Conservation (phyloP, 352 stramenopile species). For the Pseudoperonospora humuli region DNA sequence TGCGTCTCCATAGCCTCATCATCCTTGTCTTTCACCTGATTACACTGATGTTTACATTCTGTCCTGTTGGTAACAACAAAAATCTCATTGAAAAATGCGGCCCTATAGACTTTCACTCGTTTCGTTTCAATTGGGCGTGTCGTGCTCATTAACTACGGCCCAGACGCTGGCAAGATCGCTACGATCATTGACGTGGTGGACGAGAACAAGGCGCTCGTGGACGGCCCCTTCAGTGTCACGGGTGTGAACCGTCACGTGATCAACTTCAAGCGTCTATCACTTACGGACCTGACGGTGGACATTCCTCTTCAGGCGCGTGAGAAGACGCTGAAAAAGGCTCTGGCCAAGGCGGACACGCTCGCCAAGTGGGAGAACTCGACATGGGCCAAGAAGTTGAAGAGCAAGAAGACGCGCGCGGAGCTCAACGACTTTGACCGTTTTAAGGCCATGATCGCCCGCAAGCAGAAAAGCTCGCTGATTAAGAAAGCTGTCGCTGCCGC, state of each 20-base stretch:
- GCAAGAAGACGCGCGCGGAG: constrained; percentile 92
- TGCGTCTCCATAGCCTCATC: constrained; percentile 24
- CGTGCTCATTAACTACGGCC: constrained; percentile 98
- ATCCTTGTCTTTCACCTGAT: background rate
- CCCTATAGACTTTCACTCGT: constrained; percentile 92
- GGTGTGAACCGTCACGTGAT: constrained; percentile 98
- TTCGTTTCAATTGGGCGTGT: constrained; percentile 99
- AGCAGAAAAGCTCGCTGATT: constrained; percentile 95
- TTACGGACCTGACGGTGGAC: constrained; percentile 96
- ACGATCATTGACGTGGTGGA: constrained; percentile 99
- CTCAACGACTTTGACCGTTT: constrained; percentile 99
- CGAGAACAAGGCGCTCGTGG: constrained; percentile 97
- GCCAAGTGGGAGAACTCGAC: constrained; percentile 93
- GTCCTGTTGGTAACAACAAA: background rate
- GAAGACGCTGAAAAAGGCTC: constrained; percentile 91
- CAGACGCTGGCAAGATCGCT: constrained; percentile 94
- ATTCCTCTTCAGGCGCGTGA: constrained; percentile 92
- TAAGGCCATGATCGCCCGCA: constrained; percentile 99
- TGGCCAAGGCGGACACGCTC: constrained; percentile 80
- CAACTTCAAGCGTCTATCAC: constrained; percentile 93
- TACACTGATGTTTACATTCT: no score
- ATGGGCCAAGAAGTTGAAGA: constrained; percentile 98
- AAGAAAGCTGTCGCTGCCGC: constrained; percentile 81
- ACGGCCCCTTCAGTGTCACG: constrained; percentile 93
- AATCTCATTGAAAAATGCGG: background rate